Conservation (phyloP, 805 yeast species). For the Lachancea cidri region DNA sequence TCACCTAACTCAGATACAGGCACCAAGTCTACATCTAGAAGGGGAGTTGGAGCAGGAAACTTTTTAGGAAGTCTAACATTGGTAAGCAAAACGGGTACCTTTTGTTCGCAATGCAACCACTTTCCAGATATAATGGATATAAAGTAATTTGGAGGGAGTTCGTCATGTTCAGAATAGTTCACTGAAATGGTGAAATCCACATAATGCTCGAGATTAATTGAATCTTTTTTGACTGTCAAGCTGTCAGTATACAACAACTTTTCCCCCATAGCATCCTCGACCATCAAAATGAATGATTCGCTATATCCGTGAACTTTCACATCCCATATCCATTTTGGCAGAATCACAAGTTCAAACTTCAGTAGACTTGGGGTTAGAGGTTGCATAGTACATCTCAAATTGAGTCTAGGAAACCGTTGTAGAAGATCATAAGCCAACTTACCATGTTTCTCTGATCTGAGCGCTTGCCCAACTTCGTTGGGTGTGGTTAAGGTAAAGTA, state of each 20-base stretch:
- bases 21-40: slow-evolving; percentile 35
- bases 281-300: slow-evolving; percentile 63
- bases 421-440: slow-evolving; percentile 52
- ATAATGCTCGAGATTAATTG: slow-evolving; percentile 48
- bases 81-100: slow-evolving; percentile 47
- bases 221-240: slow-evolving; percentile 45
- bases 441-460: slow-evolving; percentile 67
- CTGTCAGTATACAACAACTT: slow-evolving; percentile 54
- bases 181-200: slow-evolving; percentile 57
- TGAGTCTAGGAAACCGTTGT: slow-evolving; percentile 66
- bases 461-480: slow-evolving; percentile 77
- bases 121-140: slow-evolving; percentile 68
- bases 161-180: slow-evolving; percentile 17
- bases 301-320: slow-evolving; percentile 51
- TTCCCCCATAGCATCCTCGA: slow-evolving; percentile 84
- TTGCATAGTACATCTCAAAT: slow-evolving; percentile 55
- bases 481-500: slow-evolving; percentile 62
- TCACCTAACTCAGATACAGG: slow-evolving; percentile 45
- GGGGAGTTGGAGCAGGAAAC: slow-evolving; percentile 25
- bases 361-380: slow-evolving; percentile 72
- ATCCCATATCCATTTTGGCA: slow-evolving; percentile 82
- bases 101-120: slow-evolving; percentile 76
- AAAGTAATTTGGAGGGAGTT: slow-evolving; percentile 66
- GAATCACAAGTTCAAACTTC: slow-evolving; percentile 58
- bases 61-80: slow-evolving; percentile 25